Evolutionary conservation across 768 basidiomycete genomes (phyloP), one percentile per base, ranked within the genome.

Genomic region (Chalciporus sphaerocephalus): DNA sequence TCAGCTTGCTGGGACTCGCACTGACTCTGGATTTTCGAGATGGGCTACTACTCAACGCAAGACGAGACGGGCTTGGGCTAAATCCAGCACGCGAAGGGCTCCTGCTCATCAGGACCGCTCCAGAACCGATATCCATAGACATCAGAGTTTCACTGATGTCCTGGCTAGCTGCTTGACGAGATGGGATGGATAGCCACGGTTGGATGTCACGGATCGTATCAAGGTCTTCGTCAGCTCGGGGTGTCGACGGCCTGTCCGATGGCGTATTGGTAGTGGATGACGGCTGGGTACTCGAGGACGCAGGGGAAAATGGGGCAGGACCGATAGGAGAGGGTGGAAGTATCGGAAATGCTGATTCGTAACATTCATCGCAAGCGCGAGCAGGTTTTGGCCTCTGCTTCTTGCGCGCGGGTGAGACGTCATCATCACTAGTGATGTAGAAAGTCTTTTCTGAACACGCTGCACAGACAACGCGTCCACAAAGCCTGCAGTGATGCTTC

Each of bases 381-480:
- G 88, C 85, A 30, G 87, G 73, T 57, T 85, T 80, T 70, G 61
- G 66, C 57, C 28, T 69, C 60, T 16, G 73, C 68, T 44, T 79
- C 74, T 9, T 72, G 50, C 30, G 65, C 69, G 4, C 69, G 51
- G 47, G 30, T 15, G 50, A 51, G 21, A 61, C 46, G 48, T 88
- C 20, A 8, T 63, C 55, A 8, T 47, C 41, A 32, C 48, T 52
- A 2, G 84, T 62, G 42, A 94, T 85, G 64, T 85, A 87, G 67
- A 94, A 94, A 1, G 86, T 89, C 92, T 80, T 77, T 10, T 76
- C 78, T 9, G 91, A 93, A 66, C 93, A 96, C 5, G 66, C 64
- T n/a, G 81, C 81, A 65, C 93, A 95, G 7, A 95, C 84, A 57
- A 92, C 89, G 38, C 83, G 65, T 0, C 91, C 91, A 62, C 91